Evolutionary conservation across 768 basidiomycete species (phyloP), one percentile per base, ranked within the genome.

Genomic region (Cystobasidium tubakii): DNA sequence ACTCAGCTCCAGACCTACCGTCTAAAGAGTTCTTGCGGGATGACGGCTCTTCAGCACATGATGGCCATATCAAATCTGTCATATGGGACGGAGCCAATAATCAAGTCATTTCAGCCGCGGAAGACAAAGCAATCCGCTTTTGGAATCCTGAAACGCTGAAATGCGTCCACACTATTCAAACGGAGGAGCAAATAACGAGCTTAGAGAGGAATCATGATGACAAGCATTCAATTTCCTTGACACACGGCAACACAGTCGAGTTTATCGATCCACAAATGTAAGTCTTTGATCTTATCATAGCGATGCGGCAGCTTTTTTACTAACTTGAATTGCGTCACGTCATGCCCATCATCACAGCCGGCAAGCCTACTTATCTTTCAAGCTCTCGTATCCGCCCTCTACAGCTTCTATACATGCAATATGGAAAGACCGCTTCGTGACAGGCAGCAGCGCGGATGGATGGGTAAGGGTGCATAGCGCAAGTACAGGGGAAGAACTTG

Each of bases 391-490:
- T 80, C 85, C 88, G 27, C 91, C 92, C 1, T 96, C 95, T 1
- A 95, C 92, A 1, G 94, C 92, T 43, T 95, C 95, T 0, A 88
- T 99, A 62, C 95, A 98, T 80, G 96, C 96, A 1, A 86, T 89
- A 76, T 83, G 86, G 55, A 88, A 90, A 79, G 90, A 95, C 80
- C 86, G 91, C 63, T 98, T 97, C 82, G 89, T 98, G 72, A 92
- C 92, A 0, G 96, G 96, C 46, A 91, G 88, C 77, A 86, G 85
- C 17, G n/a, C 55, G 21, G 96, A 99, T 81, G 93, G 97, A 78
- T 98, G 96, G 96, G 93, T 99, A 55, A 86, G 95, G 15, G 87
- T 97, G 34, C 92, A 98, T 80, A 89, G 89, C 19, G 87, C 94
- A 79, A 78, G 81, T 44, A 86, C 89, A 36, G 96, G 95, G 1